Conservation (phyloP, 139 green algal species). For the Micractinium sp. region DNA sequence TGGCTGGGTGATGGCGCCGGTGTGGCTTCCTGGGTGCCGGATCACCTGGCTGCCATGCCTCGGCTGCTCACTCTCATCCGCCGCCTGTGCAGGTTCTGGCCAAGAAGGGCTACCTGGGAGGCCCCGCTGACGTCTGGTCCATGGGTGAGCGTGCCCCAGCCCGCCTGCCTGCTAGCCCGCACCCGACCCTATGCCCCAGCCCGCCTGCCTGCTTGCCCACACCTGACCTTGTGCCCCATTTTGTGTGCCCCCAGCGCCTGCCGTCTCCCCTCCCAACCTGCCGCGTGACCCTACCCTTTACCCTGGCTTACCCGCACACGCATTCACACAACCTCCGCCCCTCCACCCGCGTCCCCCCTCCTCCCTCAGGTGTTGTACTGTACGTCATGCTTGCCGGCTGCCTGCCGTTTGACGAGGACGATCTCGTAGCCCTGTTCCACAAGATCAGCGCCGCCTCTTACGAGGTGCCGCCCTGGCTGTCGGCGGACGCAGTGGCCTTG, state of each 20-base stretch:
- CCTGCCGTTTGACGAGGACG: constrained; percentile 68
- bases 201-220: no score
- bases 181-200: not conserved
- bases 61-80: not conserved
- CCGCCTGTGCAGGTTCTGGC: constrained; percentile 49
- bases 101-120: constrained; percentile 57
- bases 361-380: constrained; percentile 48
- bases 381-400: constrained; percentile 59
- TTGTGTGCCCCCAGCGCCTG: not conserved
- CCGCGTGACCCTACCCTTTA: not conserved
- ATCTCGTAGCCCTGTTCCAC: constrained; percentile 45
- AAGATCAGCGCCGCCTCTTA: constrained; percentile 55
- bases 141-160: constrained; percentile 45
- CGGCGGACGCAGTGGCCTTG: constrained; percentile 25
- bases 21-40: no score
- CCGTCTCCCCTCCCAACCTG: not conserved
- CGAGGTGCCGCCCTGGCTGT: constrained; percentile 51
- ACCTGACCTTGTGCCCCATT: not conserved
- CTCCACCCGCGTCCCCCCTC: not conserved
- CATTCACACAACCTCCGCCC: not conserved
- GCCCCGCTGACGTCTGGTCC: constrained; percentile 69
- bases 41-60: not conserved
- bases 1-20: no score
- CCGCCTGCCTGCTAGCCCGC: no score
- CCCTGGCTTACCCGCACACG: no score